phyloP scores from a whole-genome alignment of 768 basidiomycete genomes.

The Symmetrospora coprosmae region DNA sequence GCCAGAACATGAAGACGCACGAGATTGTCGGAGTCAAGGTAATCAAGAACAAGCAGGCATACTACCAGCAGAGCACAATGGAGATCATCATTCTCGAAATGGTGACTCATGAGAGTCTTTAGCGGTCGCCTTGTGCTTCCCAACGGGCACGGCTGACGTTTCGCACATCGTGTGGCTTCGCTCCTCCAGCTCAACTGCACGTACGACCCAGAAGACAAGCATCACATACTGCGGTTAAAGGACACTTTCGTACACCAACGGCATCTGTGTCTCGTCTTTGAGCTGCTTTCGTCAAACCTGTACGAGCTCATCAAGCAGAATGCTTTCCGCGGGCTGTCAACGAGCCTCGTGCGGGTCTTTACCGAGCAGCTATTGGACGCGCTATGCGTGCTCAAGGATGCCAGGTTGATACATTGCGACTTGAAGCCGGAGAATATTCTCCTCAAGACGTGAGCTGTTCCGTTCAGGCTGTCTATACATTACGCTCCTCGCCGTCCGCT shows the following conservation, averaged over 20 bases:
- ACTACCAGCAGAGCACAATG: slow-evolving; percentile 99
- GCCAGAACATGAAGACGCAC: slow-evolving; percentile 98
- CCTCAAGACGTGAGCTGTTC: slow-evolving; percentile 62
- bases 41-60: slow-evolving; percentile 98
- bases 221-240: slow-evolving; percentile 84
- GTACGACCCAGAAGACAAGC: slow-evolving; percentile 84
- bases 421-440: slow-evolving; percentile 97
- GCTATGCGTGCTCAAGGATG: slow-evolving; percentile 80
- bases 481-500: too few species aligned
- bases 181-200: slow-evolving; percentile 67
- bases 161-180: too few species aligned
- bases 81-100: slow-evolving; percentile 95
- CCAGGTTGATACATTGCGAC: slow-evolving; percentile 92
- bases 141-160: neutral
- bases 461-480: too few species aligned
- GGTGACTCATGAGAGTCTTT: slow-evolving; percentile 44
- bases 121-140: neutral
- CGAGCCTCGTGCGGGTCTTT: slow-evolving; percentile 95
- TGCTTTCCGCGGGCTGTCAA: slow-evolving; percentile 91
- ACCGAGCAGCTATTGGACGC: slow-evolving; percentile 90
- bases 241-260: slow-evolving; percentile 94
- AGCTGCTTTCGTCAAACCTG: slow-evolving; percentile 86
- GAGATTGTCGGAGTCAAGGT: slow-evolving; percentile 98
- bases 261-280: slow-evolving; percentile 95
- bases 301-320: slow-evolving; percentile 99